Evolutionary conservation across 2,329 filamentous ascomycete species (phyloP).

Genomic region (Tolypocladium tundrense): DNA sequence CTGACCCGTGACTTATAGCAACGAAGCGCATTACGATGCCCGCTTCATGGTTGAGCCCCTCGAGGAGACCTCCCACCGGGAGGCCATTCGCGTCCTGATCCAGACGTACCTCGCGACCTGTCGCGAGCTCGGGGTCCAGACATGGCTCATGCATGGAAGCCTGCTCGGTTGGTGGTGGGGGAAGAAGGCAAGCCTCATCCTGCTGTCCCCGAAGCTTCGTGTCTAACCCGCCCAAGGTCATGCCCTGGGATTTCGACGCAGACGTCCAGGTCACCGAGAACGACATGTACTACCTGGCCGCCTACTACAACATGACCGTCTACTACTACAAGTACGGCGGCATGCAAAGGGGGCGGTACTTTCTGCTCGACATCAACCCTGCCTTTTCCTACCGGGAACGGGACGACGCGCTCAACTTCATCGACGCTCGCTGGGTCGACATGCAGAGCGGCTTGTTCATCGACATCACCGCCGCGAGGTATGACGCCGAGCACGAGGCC

Average conservation of each 20-base stretch:
- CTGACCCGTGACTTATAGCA: not conserved
- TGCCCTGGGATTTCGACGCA: constrained; percentile 70
- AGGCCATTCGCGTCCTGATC: constrained; percentile 55
- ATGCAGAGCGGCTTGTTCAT: constrained; percentile 36
- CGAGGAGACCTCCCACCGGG: constrained; percentile 44
- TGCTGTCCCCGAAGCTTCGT: not conserved
- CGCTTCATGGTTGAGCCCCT: constrained; percentile 30
- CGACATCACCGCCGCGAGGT: constrained; percentile 40
- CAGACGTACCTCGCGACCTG: constrained; percentile 64
- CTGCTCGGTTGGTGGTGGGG: constrained; percentile 86
- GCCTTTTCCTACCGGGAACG: constrained; percentile 26
- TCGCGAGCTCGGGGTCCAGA: constrained; percentile 55
- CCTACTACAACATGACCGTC: constrained; percentile 52
- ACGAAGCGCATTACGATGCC: constrained; percentile 18
- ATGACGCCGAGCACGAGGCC: constrained; percentile 31
- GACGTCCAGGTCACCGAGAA: constrained; percentile 62
- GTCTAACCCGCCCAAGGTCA: constrained; percentile 32
- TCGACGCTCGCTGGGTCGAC: constrained; percentile 40
- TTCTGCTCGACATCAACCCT: constrained; percentile 40
- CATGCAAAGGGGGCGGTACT: constrained; percentile 28
- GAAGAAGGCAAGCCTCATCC: constrained; percentile 25
- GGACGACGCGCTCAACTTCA: constrained; percentile 29
- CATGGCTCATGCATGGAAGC: constrained; percentile 80
- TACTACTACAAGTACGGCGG: constrained; percentile 31
- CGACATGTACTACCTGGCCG: constrained; percentile 55